Evolutionary conservation across 805 yeast species (phyloP), one percentile per base, ranked within the genome.

Genomic region (Candida parachauliodes): DNA sequence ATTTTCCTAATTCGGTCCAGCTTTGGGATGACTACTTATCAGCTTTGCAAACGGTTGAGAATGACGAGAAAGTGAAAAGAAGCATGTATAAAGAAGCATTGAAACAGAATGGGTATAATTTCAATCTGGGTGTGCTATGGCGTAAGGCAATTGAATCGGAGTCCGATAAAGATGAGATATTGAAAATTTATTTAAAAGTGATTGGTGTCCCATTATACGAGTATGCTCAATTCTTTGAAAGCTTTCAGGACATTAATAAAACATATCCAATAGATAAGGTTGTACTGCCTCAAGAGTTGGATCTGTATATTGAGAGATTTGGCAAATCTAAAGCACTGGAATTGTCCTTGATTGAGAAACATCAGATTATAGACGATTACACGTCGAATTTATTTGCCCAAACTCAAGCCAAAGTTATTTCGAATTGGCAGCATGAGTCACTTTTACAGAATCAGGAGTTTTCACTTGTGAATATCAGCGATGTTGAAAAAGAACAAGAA

Each of bases 111-210:
- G 97, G 96, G 0, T 48, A 60, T 23, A 85, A 88, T 42, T 93
- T 86, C 58, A 63, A 81, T 44, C 72, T 94, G 1, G 94, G 88
- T 55, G 68, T 79, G 1, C 61, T 89, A 34, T 91, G 97, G 98
- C 95, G 88, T 55, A 68, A 74, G 37, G 81, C 77, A 43, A 58
- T 91, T 17, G 81, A 73, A 27, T 83, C 79, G 63, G 83, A 79
- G 48, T 55, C 64, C n/a, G 48, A 54, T 11, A 33, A 50, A 5
- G 57, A 32, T 4, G 70, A 64, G 25, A 55, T 72, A 3, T 44
- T 59, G n/a, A 55, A 57, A 3, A 49, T 77, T 1, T 70, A 81
- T 40, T 48, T 70, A 20, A 61, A 63, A 41, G 59, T 80, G 32
- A 57, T 78, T 27, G 52, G 54, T 28, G 65, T 85, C 2, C 98